Conservation (phyloP, 345 rosid species). For the Lepidium africanum region DNA sequence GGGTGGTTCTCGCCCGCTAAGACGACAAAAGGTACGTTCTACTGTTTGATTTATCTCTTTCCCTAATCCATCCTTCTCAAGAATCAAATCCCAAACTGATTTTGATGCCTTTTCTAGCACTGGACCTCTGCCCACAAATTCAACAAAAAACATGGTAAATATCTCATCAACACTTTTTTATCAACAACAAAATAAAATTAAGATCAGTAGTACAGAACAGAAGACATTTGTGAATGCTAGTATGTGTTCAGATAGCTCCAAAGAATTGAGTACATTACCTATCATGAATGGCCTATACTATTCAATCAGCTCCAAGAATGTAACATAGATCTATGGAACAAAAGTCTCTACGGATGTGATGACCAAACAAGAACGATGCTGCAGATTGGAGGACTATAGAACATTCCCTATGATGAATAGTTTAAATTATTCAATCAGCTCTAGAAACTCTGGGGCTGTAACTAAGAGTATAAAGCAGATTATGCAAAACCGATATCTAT, state of each 20-base stretch:
- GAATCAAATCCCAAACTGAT: slow-evolving; percentile 96
- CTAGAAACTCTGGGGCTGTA: neutral
- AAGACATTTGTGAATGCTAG: neutral
- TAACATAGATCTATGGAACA: neutral
- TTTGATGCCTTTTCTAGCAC: slow-evolving; percentile 92
- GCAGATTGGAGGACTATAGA: neutral
- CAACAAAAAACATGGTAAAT: neutral
- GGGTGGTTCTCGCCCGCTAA: slow-evolving; percentile 77
- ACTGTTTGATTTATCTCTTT: slow-evolving; percentile 53
- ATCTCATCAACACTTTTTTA: neutral
- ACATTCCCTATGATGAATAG: neutral
- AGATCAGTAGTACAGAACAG: neutral
- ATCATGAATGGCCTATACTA: neutral
- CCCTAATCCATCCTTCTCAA: slow-evolving; percentile 70
- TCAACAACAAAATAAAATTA: neutral
- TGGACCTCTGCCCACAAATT: slow-evolving; percentile 46
- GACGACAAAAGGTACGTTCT: slow-evolving; percentile 66
- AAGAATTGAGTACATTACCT: neutral
- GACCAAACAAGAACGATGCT: neutral
- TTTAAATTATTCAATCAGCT: neutral
- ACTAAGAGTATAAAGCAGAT: neutral
- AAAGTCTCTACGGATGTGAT: neutral
- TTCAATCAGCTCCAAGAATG: neutral
- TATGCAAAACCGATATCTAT: neutral
- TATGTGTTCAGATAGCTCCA: neutral